Conservation (phyloP, 2,329 filamentous ascomycete species). For the Exophiala alcalophila region DNA sequence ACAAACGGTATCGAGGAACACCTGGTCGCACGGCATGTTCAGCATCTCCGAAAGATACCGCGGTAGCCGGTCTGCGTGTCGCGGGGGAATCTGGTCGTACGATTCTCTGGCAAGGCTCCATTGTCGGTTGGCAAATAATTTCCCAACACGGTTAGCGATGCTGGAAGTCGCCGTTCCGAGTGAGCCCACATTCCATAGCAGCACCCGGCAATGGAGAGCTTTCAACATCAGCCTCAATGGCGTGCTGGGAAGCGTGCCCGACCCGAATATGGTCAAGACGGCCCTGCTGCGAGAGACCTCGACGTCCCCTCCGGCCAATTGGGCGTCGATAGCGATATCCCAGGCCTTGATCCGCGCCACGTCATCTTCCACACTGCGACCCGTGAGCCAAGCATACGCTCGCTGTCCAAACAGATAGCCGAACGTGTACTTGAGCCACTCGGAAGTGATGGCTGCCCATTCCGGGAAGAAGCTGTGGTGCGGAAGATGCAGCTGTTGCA, state of each 20-base stretch:
- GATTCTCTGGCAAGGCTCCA: constrained; percentile 58
- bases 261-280: constrained; percentile 81
- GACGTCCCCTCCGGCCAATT: constrained; percentile 83
- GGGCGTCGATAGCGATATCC: constrained; percentile 89
- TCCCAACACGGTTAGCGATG: constrained; percentile 66
- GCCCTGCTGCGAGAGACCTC: constrained; percentile 86
- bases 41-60: constrained; percentile 73
- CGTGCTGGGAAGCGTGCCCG: constrained; percentile 79
- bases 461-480: constrained; percentile 83
- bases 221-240: constrained; percentile 85
- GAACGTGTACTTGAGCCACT: constrained; percentile 77
- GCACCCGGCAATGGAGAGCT: constrained; percentile 82
- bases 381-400: constrained; percentile 74
- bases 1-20: constrained; percentile 72
- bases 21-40: constrained; percentile 75
- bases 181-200: constrained; percentile 75
- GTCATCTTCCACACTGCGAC: constrained; percentile 80
- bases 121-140: constrained; percentile 68
- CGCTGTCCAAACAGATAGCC: constrained; percentile 74
- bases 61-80: constrained; percentile 65
- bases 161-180: constrained; percentile 62
- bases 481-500: constrained; percentile 90
- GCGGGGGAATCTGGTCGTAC: constrained; percentile 49
- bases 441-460: constrained; percentile 72
- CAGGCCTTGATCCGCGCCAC: constrained; percentile 83